Conservation (phyloP, 78 protist genomes). For the Pelomyxa schiedti region DNA sequence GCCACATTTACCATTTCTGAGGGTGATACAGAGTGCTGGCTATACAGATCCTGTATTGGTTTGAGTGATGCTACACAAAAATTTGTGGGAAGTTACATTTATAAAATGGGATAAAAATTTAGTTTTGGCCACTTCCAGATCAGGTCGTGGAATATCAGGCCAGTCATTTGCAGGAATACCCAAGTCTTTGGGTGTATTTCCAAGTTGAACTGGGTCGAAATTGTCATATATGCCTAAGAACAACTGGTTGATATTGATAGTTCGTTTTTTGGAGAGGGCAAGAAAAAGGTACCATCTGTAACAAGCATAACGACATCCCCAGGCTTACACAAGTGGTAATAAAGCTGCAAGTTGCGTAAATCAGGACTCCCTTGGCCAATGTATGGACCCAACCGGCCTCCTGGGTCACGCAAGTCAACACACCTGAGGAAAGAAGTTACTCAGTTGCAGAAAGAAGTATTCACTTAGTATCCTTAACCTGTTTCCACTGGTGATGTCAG, state of each 20-base stretch:
- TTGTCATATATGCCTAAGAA: conserved; percentile 64
- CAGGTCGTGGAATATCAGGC: background rate
- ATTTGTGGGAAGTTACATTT: too few relatives aligned
- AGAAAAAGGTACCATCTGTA: background rate
- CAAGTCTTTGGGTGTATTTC: background rate
- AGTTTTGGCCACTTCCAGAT: too few relatives aligned
- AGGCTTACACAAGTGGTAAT: conserved; percentile 34
- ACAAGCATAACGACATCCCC: background rate
- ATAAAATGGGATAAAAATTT: too few relatives aligned
- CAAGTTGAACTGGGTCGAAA: conserved; percentile 30
- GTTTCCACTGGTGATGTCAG: conserved; percentile 49
- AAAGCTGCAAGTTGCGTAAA: conserved; percentile 36
- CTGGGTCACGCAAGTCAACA: background rate
- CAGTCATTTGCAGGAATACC: background rate
- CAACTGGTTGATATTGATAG: conserved; percentile 28
- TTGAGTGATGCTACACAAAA: too few relatives aligned
- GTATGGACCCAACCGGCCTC: conserved; percentile 58
- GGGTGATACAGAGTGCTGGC: too few relatives aligned
- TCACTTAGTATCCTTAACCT: conserved; percentile 37
- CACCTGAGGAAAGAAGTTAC: background rate
- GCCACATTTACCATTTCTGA: too few relatives aligned
- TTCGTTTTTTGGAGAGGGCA: conserved; percentile 22
- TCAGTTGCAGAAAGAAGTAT: conserved; percentile 36
- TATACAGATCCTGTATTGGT: too few relatives aligned
- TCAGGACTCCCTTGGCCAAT: conserved; percentile 64